phyloP scores from a whole-genome alignment of 208 protist genomes.

The Crithidia bombi region DNA sequence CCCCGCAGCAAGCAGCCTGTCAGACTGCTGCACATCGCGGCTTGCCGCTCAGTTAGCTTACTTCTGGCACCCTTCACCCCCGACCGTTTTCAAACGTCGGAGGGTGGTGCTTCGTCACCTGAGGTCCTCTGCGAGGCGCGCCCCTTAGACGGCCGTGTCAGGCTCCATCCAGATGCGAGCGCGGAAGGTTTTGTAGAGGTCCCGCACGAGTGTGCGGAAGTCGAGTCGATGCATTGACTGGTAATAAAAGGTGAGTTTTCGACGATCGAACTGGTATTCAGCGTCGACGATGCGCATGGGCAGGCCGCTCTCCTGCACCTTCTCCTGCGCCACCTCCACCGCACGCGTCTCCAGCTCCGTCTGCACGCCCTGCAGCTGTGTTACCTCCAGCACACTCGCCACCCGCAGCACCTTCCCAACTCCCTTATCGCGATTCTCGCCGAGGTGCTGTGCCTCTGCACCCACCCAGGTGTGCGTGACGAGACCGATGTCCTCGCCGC shows the following conservation, averaged over 20 bases:
- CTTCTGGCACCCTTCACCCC: no score
- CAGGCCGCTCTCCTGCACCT: slow-evolving; percentile 84
- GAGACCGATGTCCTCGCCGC: slow-evolving; percentile 91
- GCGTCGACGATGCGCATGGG: slow-evolving; percentile 92
- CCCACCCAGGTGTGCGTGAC: slow-evolving; percentile 77
- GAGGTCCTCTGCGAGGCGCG: background rate
- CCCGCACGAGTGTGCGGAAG: slow-evolving; percentile 89
- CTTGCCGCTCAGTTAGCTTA: no score
- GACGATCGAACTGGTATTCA: slow-evolving; percentile 93
- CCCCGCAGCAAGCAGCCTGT: background rate
- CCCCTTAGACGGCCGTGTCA: slow-evolving; percentile 32
- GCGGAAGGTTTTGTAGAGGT: slow-evolving; percentile 91
- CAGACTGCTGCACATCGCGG: background rate
- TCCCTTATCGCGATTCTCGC: slow-evolving; percentile 49
- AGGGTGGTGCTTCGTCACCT: background rate
- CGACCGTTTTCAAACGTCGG: no score
- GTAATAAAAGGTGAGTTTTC: slow-evolving; percentile 94
- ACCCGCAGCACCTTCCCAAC: slow-evolving; percentile 82
- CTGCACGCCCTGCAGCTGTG: slow-evolving; percentile 87
- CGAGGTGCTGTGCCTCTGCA: slow-evolving; percentile 26
- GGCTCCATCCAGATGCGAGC: slow-evolving; percentile 94
- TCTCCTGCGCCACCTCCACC: slow-evolving; percentile 85
- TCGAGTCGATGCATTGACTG: slow-evolving; percentile 85
- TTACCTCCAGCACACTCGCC: slow-evolving; percentile 81
- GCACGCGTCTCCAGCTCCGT: slow-evolving; percentile 86